Evolutionary conservation across 1,284 basidiomycete genomes (phyloP), one percentile per base, ranked within the genome.

Genomic region (Flammula alnicola): DNA sequence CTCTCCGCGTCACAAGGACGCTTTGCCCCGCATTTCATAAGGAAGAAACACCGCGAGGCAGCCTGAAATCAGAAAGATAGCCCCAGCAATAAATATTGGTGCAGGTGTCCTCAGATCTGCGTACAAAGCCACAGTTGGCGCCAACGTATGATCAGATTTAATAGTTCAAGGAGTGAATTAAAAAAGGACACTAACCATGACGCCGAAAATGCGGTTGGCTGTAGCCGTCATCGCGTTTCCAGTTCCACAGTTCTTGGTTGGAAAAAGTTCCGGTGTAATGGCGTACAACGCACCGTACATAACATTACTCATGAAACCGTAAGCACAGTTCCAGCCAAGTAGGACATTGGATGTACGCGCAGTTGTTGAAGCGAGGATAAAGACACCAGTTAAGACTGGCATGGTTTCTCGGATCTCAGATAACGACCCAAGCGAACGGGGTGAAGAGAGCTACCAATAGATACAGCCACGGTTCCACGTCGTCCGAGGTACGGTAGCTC

Each of bases 211-310:
- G 43, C 83, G 77, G 52, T 78, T 83, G 3, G 78, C 80, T 31
- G 72, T 78, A 12, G 78, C 76, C 3, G 77, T 77, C 25, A 87
- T 69, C 2, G 79, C 80, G 51, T 83, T 85, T 10, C 81, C 83
- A 2, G 82, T 86, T 4, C 81, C 85, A 46, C 88, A 70, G 55
- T 87, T 81, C 55, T 82, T 87, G 2, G 86, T 83, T 3, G 87
- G 86, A 70, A 91, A 90, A 7, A 89, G 63, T 63, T 91, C 87
- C 1, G 84, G 83, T 0, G 83, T 81, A 37, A 85, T 59, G 8
- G 86, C 85, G 58, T 89, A 91, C 49, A 90, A 67, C 1, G 90
- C 85, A 11, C 86, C 86, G 54, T 89, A 90, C 87, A 91, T 90
- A 51, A 89, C 75, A 58, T 87, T 85, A 53, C 82, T 84, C 23